Evolutionary conservation across 331 rosid genomes (phyloP), one percentile per base, ranked within the genome.

Genomic region (Stylosanthes scabra): DNA sequence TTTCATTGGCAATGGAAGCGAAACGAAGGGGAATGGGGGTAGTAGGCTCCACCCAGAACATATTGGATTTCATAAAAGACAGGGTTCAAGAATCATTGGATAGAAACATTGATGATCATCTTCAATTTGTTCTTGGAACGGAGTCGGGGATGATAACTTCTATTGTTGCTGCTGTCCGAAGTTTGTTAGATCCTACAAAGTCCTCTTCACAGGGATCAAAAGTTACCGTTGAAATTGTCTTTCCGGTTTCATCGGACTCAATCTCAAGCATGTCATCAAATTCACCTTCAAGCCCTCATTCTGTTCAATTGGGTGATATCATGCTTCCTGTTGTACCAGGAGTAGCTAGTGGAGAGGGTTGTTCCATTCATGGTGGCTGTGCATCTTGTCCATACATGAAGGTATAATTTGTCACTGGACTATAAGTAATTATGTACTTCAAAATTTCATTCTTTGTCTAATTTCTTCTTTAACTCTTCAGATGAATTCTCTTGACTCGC

Each of bases 321-420:
- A 59, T 74, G 51, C 84, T 87, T 46, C 91, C 93, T 45, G 84
- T 95, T 66, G 80, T 95, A 59, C 99, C 99, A 15, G 99, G 97
- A 86, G 83, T 90, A 59, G 82, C 96, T 42, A 80, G 90, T 10
- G 99, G 99, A 59, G 99, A 91, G 86, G 97, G 99, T 14, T 95
- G 99, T 84, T 95, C 97, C 25, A 84, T 91, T 72, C 90, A 95
- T 27, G 97, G 97, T 41, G 97, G 99, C 46, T 95, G 99, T 66
- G 99, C 99, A 28, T 95, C 99, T 62, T 95, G 99, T 85, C 99
- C 99, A 16, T 95, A 91, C 86, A 91, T 95, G 99, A 95, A 95
- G 97, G 99, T 95, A 81, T 59, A 71, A 83, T 64, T 59, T 57
- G n/a, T 70, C 27, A 3, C 55, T n/a, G 20, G 55, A 49, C 55